Evolutionary conservation across 1,284 basidiomycete genomes (phyloP).

Genomic region (Mycena citricolor): DNA sequence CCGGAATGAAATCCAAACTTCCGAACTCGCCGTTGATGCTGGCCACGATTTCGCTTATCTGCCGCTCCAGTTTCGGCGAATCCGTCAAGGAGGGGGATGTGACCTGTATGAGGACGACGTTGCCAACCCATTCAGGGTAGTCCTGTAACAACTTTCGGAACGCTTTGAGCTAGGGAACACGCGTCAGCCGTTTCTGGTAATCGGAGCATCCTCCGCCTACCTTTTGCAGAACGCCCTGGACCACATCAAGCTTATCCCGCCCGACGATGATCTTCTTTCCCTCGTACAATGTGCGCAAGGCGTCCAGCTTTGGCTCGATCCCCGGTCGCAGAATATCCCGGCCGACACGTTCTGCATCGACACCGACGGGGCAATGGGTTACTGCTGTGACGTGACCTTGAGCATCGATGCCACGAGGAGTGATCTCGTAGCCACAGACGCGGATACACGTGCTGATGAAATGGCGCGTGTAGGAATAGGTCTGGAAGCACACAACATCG

Average conservation of each 20-base stretch:
- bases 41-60: constrained; percentile 92
- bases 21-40: constrained; percentile 98
- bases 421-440: constrained; percentile 94
- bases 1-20: constrained; percentile 92
- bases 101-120: constrained; percentile 79
- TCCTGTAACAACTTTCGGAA: constrained; percentile 93
- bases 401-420: constrained; percentile 82
- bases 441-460: constrained; percentile 65
- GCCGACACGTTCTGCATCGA: constrained; percentile 90
- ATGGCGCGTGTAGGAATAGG: constrained; percentile 89
- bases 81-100: constrained; percentile 95
- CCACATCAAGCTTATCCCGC: constrained; percentile 97
- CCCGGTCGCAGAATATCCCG: constrained; percentile 79
- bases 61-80: constrained; percentile 90
- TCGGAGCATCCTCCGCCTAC: too few relatives aligned
- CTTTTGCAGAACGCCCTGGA: constrained; percentile 98
- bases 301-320: constrained; percentile 86
- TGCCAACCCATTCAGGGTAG: constrained; percentile 95
- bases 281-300: constrained; percentile 83
- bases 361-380: constrained; percentile 94
- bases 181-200: constrained; percentile 1
- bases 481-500: constrained; percentile 93
- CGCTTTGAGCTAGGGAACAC: constrained; percentile 71
- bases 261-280: constrained; percentile 99
- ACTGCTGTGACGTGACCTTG: constrained; percentile 87